These are phyloP conservation scores for Nothopassalora personata DNA, from an alignment of 2,329 filamentous ascomycete genomes.

Conservation along the genomic window DNA sequence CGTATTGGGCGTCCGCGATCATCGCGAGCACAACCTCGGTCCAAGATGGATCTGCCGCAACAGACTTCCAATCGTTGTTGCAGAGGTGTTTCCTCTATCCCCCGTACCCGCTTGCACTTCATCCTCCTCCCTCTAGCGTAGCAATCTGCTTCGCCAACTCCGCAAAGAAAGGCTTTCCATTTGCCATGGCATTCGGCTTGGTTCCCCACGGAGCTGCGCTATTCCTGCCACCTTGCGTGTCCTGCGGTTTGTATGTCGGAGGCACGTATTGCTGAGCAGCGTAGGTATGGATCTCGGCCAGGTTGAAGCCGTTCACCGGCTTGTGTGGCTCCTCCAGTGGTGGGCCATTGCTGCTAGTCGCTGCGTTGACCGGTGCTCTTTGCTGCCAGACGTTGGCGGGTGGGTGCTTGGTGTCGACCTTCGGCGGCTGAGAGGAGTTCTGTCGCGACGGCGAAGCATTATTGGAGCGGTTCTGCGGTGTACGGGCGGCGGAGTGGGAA, in stretches of 20 bases:
- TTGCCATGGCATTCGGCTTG: slow-evolving; percentile 40
- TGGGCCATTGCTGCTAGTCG: slow-evolving; percentile 18
- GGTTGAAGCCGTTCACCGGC: slow-evolving; percentile 38
- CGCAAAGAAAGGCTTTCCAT: slow-evolving; percentile 41
- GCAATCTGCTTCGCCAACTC: slow-evolving; percentile 44
- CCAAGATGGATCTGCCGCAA: too few species aligned
- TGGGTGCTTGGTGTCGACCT: slow-evolving; percentile 12
- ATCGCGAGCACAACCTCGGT: too few species aligned
- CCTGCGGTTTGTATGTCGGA: slow-evolving; percentile 22
- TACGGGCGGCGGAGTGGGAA: slow-evolving; percentile 23
- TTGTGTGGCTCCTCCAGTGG: slow-evolving; percentile 28
- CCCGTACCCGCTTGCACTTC: background rate
- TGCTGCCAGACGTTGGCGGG: slow-evolving; percentile 24
- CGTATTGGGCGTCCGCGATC: too few species aligned
- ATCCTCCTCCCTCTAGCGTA: slow-evolving; percentile 32
- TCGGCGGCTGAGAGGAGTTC: slow-evolving; percentile 15
- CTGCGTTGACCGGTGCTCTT: slow-evolving; percentile 8
- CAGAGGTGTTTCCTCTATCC: too few species aligned
- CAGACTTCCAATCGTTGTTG: too few species aligned
- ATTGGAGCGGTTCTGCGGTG: slow-evolving; percentile 28
- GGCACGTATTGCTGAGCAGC: slow-evolving; percentile 36
- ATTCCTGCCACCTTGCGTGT: background rate
- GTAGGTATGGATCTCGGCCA: slow-evolving; percentile 39
- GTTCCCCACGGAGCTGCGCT: slow-evolving; percentile 38
- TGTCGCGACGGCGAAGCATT: slow-evolving; percentile 24